Base-by-base conservation (phyloP, 2,329 filamentous ascomycete species). In the Cordyceps farinosa region DNA sequence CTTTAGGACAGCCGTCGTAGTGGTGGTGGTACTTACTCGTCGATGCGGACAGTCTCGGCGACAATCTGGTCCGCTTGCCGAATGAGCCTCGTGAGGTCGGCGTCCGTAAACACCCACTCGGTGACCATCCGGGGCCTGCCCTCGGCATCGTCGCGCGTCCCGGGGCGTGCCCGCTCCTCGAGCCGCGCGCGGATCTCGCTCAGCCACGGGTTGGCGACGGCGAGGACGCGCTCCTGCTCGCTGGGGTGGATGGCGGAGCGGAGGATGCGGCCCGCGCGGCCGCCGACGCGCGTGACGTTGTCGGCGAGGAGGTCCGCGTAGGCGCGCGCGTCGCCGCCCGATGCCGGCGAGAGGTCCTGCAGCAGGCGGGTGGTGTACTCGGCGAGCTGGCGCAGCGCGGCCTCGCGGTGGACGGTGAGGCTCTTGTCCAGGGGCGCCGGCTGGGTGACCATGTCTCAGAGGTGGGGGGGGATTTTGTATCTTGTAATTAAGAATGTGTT, bases 291-390 rank as follows among this genome's bases (percentile, higher is more conserved):
- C 10, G 5, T 8, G 22, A 50, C 44, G 27, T 10, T 56, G 1
- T 56, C 60, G 44, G 60, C 60, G 52, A 62, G 60, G n/a, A 62
- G 52, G n/a, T 13, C 27, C 6, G 60, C 60, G 60, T 62, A 62
- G 34, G 60, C 60, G 52, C 42, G 44, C 34, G 56, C 44, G 34
- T 50, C 42, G 13, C 11, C 17, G 10, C 29, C 22, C 15, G 52
- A n/a, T 1, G 52, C 44, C n/a, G 50, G 32, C 11, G 34, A 34
- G 51, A 62, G 1, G 44, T 50, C 17, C 1, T 34, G 22, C 22
- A 62, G 60, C 10, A 62, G 60, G 6, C 51, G 44, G 34, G 34
- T 32, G 15, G 22, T 5, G 52, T 51, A 36, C 3, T 55, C 60
- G 52, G 34, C 51, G 44, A 62, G 60, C 27, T 51, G 60, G 30